phyloP scores from a whole-genome alignment of 352 stramenopile species.

The Saprolegnia parasitica region DNA sequence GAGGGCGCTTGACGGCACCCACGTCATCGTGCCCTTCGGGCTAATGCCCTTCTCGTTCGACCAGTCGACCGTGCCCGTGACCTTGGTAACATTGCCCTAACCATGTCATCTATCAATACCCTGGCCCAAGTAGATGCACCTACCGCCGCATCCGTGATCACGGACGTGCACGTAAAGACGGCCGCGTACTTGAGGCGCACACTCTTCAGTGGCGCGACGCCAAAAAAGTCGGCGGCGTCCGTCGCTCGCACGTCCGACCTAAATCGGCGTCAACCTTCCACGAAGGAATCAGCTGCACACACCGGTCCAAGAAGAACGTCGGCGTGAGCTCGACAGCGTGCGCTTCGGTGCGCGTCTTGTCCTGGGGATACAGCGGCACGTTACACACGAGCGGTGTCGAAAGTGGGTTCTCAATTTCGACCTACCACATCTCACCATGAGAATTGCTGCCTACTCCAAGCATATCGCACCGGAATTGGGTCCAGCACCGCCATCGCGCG shows the following conservation, averaged over 20 bases:
- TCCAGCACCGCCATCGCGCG: conserved; percentile 78
- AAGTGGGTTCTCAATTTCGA: conserved; percentile 67
- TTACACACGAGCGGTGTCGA: conserved; percentile 43
- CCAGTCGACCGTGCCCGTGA: conserved; percentile 65
- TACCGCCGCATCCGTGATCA: conserved; percentile 68
- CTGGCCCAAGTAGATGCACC: conserved; percentile 34
- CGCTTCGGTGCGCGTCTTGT: conserved; percentile 49
- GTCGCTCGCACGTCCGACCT: conserved; percentile 48
- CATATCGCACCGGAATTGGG: conserved; percentile 32
- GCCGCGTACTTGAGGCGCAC: conserved; percentile 95
- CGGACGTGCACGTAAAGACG: conserved; percentile 89
- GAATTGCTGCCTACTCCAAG: background rate
- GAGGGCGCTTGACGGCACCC: conserved; percentile 85
- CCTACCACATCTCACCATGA: background rate
- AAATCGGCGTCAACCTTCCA: background rate
- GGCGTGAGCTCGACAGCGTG: conserved; percentile 61
- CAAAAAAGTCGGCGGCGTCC: conserved; percentile 90
- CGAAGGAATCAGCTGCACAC: background rate
- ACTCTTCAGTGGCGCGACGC: conserved; percentile 92
- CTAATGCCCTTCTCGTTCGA: conserved; percentile 67
- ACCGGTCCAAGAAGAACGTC: conserved; percentile 66
- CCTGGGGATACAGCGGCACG: conserved; percentile 73
- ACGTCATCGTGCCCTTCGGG: conserved; percentile 95
- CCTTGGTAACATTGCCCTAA: conserved; percentile 45
- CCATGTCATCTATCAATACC: conserved; percentile 40